Conservation (phyloP, 495 filamentous ascomycete species). For the Tuber brumale region DNA sequence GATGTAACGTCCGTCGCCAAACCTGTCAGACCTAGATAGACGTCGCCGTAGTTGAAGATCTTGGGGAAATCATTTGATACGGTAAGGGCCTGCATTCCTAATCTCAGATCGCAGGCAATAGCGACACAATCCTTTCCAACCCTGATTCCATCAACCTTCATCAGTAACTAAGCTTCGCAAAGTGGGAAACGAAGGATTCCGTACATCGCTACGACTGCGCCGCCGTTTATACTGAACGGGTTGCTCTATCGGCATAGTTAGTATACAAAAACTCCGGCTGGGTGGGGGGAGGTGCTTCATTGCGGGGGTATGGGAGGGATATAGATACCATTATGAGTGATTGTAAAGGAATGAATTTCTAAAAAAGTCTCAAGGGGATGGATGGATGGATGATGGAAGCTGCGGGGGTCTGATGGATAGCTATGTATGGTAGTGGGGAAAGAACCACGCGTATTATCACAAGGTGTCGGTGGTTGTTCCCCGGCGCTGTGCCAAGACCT, state of each 20-base stretch:
- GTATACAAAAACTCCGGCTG: neutral
- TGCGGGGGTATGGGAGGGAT: neutral
- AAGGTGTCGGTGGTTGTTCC: neutral
- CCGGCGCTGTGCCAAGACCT: neutral
- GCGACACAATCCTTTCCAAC: constrained; percentile 98
- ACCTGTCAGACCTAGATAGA: constrained; percentile 93
- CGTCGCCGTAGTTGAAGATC: constrained; percentile 94
- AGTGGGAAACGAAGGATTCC: constrained; percentile 5
- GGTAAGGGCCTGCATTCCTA: constrained; percentile 92
- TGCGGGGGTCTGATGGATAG: neutral
- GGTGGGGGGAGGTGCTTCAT: neutral
- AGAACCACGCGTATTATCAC: neutral
- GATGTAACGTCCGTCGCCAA: constrained; percentile 93
- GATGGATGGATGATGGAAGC: neutral
- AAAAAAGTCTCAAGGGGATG: neutral
- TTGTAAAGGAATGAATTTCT: neutral
- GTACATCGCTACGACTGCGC: constrained; percentile 41
- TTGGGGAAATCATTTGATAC: constrained; percentile 99
- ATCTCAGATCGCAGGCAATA: constrained; percentile 96
- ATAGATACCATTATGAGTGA: neutral
- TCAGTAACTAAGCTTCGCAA: constrained; percentile 2
- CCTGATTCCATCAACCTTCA: constrained; percentile 51
- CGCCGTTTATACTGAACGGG: constrained; percentile 41
- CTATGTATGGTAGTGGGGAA: neutral
- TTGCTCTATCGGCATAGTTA: constrained; percentile 24